phyloP scores from a whole-genome alignment of 2,329 filamentous ascomycete species.

The Fusarium nurragi region DNA sequence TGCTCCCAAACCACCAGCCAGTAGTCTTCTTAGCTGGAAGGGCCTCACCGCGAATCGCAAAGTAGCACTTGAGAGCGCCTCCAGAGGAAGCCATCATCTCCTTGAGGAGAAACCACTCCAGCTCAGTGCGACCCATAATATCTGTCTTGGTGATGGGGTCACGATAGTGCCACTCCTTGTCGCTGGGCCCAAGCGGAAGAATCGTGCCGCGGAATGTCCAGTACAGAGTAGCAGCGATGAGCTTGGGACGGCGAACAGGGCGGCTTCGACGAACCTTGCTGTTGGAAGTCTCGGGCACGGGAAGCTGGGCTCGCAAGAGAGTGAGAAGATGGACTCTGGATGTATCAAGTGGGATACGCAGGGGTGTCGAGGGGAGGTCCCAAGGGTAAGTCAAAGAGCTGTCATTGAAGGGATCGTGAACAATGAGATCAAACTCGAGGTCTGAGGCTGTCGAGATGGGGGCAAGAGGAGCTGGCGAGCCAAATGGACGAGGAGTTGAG shows the following conservation, averaged over 20 bases:
- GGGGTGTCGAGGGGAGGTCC: conserved; percentile 32
- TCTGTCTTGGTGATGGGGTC: conserved; percentile 43
- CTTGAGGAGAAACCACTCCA: conserved; percentile 43
- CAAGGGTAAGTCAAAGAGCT: conserved; percentile 41
- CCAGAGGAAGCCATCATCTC: conserved; percentile 42
- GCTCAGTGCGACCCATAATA: conserved; percentile 37
- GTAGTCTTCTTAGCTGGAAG: conserved; percentile 10
- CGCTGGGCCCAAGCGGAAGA: conserved; percentile 35
- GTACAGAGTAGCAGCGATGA: conserved; percentile 35
- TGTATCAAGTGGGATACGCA: conserved; percentile 31
- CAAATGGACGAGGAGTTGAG: conserved; percentile 1
- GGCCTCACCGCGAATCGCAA: conserved; percentile 38
- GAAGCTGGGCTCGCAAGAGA: conserved; percentile 37
- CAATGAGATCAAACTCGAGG: conserved; percentile 41
- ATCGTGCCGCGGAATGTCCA: conserved; percentile 41
- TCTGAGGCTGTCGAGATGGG: neutral
- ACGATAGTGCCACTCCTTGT: conserved; percentile 42
- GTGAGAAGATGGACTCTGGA: conserved; percentile 42
- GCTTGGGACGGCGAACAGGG: conserved; percentile 31
- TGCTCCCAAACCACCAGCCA: conserved; percentile 36
- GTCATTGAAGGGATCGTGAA: conserved; percentile 37
- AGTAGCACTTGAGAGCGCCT: conserved; percentile 41
- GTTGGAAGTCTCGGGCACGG: conserved; percentile 3
- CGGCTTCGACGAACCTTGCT: conserved; percentile 6
- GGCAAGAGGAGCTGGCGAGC: neutral